Evolutionary conservation across 768 basidiomycete species (phyloP), one percentile per base, ranked within the genome.

Genomic region (Boletus sp.): DNA sequence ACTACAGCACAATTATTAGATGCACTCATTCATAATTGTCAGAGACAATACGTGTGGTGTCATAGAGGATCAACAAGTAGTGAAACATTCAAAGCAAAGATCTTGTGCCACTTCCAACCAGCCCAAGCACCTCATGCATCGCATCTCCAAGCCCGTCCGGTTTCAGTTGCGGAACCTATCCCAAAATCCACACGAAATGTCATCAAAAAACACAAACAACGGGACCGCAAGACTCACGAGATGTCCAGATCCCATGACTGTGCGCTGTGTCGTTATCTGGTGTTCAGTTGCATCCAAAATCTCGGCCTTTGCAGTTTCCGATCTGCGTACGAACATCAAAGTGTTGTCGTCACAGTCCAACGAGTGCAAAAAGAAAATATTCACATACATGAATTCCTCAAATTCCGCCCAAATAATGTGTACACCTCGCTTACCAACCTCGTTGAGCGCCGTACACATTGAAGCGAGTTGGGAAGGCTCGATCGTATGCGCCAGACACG

Each of bases 401-500:
- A 50, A 54, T 32, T 71, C 71, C 0, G 67, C 70, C 71, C 71
- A 71, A 1, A 73, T 40, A 28, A 73, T 7, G 45, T 71, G 70
- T 0, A 70, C 55, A 1, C 69, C 67, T 10, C 52, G 59, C 37
- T 29, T 55, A 6, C 52, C 61, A 35, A 5, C 32, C 20, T 39
- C 32, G 18, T 54, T 55, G 39, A 71, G 59, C 14, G 50, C 32
- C 10, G 18, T 20, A 24, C 70, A 70, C 40, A 62, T 32, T 5
- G 29, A n/a, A 14, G 63, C 61, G 24, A 71, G 60, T 47, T 69
- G 64, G 1, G 48, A 40, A 7, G 70, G 64, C 6, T 66, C 59
- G 24, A 71, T 39, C 18, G 70, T 73, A 42, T 71, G 71, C 14
- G 60, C 59, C 24, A 50, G 14, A 54, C 68, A 69, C 2, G 52